Conservation (phyloP, 345 rosid species). For the Dovyalis caffra region DNA sequence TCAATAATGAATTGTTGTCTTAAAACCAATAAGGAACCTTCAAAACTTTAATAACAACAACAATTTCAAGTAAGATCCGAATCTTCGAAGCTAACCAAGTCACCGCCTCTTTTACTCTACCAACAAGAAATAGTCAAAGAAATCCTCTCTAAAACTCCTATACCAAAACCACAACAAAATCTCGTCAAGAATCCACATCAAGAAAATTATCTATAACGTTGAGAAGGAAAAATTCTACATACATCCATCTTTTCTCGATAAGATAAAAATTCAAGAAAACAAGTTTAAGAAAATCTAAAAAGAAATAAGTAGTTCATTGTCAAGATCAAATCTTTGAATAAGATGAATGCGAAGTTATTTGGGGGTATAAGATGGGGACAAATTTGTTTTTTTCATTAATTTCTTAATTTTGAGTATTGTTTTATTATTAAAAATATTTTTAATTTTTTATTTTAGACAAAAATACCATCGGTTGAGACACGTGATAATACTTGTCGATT, state of each 20-base stretch:
- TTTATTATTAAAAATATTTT: no score
- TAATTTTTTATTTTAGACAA: no score
- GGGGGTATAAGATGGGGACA: no score
- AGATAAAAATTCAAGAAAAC: conserved; percentile 21
- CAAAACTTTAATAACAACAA: conserved; percentile 14
- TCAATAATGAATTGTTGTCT: conserved; percentile 73
- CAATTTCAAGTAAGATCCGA: conserved; percentile 11
- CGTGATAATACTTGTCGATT: no score
- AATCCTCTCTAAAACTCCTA: conserved; percentile 66
- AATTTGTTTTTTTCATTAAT: no score
- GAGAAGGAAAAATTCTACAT: conserved; percentile 6
- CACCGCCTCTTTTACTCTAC: conserved; percentile 44
- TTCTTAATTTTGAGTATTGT: no score
- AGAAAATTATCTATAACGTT: not conserved
- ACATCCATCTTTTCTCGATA: conserved; percentile 3
- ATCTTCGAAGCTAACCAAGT: conserved; percentile 34
- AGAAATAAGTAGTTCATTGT: conserved; percentile 10
- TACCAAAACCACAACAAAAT: conserved; percentile 14
- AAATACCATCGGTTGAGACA: no score
- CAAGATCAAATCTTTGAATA: conserved; percentile 46
- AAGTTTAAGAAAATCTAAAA: not conserved
- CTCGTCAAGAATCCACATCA: not conserved
- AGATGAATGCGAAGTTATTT: conserved; percentile 58
- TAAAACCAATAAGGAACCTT: conserved; percentile 31
- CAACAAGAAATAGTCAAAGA: conserved; percentile 80